These are phyloP conservation scores for Cercophora sp. DNA, from an alignment of 495 filamentous ascomycete genomes.

Conservation along the genomic window DNA sequence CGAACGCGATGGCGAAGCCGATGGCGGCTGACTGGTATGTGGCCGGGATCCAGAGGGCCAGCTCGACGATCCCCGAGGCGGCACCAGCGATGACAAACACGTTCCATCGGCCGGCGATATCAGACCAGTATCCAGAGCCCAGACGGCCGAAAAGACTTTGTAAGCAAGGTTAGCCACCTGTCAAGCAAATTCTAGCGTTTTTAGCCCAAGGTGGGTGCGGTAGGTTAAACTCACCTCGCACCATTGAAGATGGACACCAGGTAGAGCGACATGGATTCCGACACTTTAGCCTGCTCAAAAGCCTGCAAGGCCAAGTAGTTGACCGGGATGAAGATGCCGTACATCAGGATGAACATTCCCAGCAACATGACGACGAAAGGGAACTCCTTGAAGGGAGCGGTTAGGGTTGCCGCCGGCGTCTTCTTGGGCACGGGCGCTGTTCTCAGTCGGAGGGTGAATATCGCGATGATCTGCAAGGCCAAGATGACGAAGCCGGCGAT, in stretches of 20 bases:
- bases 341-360: constrained; percentile 30
- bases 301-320: constrained; percentile 52
- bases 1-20: too few species aligned
- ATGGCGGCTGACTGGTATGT: too few species aligned
- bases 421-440: constrained; percentile 13
- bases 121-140: constrained; percentile 45
- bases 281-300: constrained; percentile 33
- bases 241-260: constrained; percentile 43
- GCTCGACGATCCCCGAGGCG: constrained; percentile 30
- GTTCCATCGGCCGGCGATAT: constrained; percentile 48
- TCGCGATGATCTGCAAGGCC: constrained; percentile 35
- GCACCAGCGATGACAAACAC: constrained; percentile 26
- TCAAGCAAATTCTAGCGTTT: too few species aligned
- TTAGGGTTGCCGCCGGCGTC: constrained; percentile 20
- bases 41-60: too few species aligned
- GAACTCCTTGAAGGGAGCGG: constrained; percentile 14
- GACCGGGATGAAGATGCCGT: constrained; percentile 51
- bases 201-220: too few species aligned
- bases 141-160: constrained; percentile 53
- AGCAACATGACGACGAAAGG: constrained; percentile 16
- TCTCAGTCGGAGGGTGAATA: constrained; percentile 24
- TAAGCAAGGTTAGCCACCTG: too few species aligned
- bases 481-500: constrained; percentile 52
- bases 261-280: constrained; percentile 47
- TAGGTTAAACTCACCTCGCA: too few species aligned